A percentile compares a stretch with the other conserved stretches of the same genome.
These are phyloP conservation scores for Termitomyces sp. DNA, from an alignment of 768 basidiomycete genomes.

Conservation along the genomic window DNA sequence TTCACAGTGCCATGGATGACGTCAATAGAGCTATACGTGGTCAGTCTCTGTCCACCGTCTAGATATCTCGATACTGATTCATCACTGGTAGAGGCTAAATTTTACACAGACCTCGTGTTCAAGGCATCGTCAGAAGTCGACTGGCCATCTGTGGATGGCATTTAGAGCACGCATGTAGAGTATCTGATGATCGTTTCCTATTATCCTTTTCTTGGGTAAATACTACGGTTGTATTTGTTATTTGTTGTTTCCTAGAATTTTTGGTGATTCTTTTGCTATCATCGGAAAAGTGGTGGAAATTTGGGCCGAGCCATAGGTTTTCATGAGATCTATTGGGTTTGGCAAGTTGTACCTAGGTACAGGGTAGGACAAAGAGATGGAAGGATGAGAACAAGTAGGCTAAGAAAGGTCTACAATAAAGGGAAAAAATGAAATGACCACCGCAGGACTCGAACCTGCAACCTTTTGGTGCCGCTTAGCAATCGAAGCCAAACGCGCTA, in stretches of 20 bases:
- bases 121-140: neutral
- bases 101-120: neutral
- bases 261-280: no score
- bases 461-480: slow-evolving; percentile 81
- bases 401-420: no score
- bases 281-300: no score
- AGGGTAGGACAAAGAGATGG: no score
- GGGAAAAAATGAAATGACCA: slow-evolving; percentile 43
- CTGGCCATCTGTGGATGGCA: slow-evolving; percentile 1
- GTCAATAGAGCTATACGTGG: slow-evolving; percentile 1
- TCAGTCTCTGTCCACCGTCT: neutral
- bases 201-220: neutral
- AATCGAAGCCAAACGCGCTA: slow-evolving; percentile 94
- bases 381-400: no score
- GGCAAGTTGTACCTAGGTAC: no score
- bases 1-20: neutral
- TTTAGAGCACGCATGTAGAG: neutral
- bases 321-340: no score
- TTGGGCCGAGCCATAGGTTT: no score
- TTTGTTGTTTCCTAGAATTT: neutral
- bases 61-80: neutral
- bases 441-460: slow-evolving; percentile 74
- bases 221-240: no score
- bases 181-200: neutral
- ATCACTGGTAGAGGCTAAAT: neutral